Conservation (phyloP, 768 basidiomycete genomes). For the Galerina sulciceps region DNA sequence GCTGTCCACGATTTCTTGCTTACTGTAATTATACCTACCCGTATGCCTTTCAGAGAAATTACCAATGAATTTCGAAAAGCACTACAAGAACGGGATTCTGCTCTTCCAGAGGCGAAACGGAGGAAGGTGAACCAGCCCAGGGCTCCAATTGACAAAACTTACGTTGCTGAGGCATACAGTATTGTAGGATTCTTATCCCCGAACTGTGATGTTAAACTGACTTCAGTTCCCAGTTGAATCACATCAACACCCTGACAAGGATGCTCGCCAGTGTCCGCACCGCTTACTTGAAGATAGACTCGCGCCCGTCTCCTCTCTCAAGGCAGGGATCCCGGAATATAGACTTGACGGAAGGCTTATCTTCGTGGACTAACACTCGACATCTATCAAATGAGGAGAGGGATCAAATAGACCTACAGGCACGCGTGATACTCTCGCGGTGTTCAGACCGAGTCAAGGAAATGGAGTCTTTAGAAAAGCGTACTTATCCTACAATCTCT, state of each 20-base stretch:
- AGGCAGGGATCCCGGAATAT: constrained; percentile 57
- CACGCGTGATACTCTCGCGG: constrained; percentile 80
- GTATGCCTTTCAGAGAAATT: constrained; percentile 63
- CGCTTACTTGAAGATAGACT: constrained; percentile 85
- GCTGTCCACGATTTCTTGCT: neutral
- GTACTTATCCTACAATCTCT: constrained; percentile 51
- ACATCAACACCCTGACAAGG: constrained; percentile 68
- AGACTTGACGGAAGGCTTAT: constrained; percentile 51
- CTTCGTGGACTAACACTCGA: constrained; percentile 66
- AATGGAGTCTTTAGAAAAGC: constrained; percentile 88
- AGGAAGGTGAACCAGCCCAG: constrained; percentile 44
- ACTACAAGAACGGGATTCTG: constrained; percentile 49
- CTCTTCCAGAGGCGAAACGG: constrained; percentile 50
- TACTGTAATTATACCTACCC: neutral
- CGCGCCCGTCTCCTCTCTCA: constrained; percentile 52
- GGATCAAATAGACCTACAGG: constrained; percentile 94
- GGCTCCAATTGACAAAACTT: constrained; percentile 62
- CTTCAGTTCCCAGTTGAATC: constrained; percentile 60
- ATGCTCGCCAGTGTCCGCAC: constrained; percentile 81
- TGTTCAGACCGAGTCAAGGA: constrained; percentile 88
- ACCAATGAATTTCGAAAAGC: constrained; percentile 65
- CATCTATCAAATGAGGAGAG: constrained; percentile 88
- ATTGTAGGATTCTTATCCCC: constrained; percentile 43
- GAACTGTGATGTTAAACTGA: neutral
- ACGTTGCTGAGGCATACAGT: constrained; percentile 74